Evolutionary conservation across 176 grass and related monocot genomes (phyloP).

Genomic region (bread wheat (Triticum aestivum)): IWGSC_CS_RefSeq_v2.1 NC_057811.1:460238295-460238794

Average conservation of each 20-base stretch:
- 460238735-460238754: slow-evolving; percentile 97
- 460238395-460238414: neutral
- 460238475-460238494: neutral
- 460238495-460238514: neutral
- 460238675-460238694: slow-evolving; percentile 83
- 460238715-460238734: slow-evolving; percentile 96
- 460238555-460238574: neutral
- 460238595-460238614: neutral
- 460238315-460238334: neutral
- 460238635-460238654: neutral
- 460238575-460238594: neutral
- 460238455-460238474: neutral
- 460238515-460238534: neutral
- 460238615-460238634: neutral
- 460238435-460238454: neutral
- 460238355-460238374: neutral
- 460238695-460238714: slow-evolving; percentile 96
- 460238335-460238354: neutral
- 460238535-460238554: neutral
- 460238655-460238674: neutral
- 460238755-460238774: slow-evolving; percentile 72
- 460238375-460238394: neutral
- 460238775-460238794: neutral
- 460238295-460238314: slow-evolving; percentile 1
- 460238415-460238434: too few species aligned